Percentiles rank a stretch among this genome's conserved stretches.
Conservation (phyloP, 2,329 filamentous ascomycete species). For the Sarocladiaceae sp. region DNA sequence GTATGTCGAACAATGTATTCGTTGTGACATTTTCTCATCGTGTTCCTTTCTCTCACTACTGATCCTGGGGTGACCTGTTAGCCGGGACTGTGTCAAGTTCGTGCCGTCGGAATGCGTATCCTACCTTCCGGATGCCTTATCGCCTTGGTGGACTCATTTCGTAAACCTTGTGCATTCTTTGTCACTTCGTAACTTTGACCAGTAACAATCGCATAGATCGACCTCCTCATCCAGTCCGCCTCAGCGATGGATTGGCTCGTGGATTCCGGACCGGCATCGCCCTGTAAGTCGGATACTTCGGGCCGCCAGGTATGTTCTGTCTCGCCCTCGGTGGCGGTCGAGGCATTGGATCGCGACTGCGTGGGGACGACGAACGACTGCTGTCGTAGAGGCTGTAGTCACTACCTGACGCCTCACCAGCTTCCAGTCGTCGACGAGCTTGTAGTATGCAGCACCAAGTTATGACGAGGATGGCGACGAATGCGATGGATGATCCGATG, state of each 20-base stretch:
- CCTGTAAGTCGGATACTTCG: slow-evolving; percentile 27
- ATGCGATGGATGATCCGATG: slow-evolving; percentile 32
- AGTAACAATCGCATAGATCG: too few relatives aligned
- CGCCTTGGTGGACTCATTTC: too few relatives aligned
- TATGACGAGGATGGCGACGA: slow-evolving; percentile 27
- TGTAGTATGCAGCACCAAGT: slow-evolving; percentile 7
- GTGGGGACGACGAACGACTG: background rate
- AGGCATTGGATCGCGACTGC: background rate
- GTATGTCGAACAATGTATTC: too few relatives aligned
- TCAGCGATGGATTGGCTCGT: background rate
- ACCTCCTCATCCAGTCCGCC: background rate
- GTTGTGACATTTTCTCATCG: too few relatives aligned
- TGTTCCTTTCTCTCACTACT: too few relatives aligned
- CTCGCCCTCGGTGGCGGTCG: slow-evolving; percentile 18
- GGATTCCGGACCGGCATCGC: slow-evolving; percentile 30
- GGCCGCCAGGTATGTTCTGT: slow-evolving; percentile 27
- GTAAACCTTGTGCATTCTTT: too few relatives aligned
- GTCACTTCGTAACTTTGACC: too few relatives aligned
- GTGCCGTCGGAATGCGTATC: too few relatives aligned
- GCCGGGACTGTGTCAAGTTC: too few relatives aligned
- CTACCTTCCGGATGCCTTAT: too few relatives aligned
- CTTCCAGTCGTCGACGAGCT: background rate
- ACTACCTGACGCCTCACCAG: background rate
- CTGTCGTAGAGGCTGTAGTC: slow-evolving; percentile 7
- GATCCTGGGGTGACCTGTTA: too few relatives aligned